Evolutionary conservation across 2,329 filamentous ascomycete species (phyloP).

Genomic region (Fusarium concolor): DNA sequence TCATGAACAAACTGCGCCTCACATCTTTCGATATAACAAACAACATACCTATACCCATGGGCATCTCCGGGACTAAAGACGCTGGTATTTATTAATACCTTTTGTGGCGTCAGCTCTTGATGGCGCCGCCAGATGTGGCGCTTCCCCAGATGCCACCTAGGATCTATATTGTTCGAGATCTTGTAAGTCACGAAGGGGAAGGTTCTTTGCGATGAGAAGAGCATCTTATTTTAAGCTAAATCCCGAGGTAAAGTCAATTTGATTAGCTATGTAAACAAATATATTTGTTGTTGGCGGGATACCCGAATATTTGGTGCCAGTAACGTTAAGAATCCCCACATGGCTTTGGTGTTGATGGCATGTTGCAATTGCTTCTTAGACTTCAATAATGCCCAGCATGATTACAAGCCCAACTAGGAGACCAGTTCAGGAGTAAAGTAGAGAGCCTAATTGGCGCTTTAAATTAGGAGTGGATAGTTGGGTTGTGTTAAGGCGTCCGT

Average conservation of each 20-base stretch:
- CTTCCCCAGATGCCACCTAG: background rate
- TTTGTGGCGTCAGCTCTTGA: background rate
- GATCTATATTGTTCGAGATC: background rate
- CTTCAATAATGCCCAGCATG: background rate
- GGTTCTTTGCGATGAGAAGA: background rate
- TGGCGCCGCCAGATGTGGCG: background rate
- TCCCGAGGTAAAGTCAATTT: background rate
- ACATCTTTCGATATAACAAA: background rate
- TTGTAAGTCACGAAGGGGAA: background rate
- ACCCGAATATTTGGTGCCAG: no score
- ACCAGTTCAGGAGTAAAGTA: background rate
- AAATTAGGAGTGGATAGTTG: background rate
- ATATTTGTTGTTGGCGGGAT: no score
- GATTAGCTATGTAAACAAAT: background rate
- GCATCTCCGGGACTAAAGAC: background rate
- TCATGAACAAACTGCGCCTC: constrained; percentile 9
- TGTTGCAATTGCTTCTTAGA: background rate
- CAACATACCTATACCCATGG: background rate
- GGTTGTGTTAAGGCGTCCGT: background rate
- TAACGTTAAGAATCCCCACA: background rate
- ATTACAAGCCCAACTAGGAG: background rate
- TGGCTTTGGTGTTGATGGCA: background rate
- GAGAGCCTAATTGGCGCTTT: background rate
- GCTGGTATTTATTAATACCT: background rate
- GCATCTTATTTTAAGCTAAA: background rate